Evolutionary conservation across 2,329 filamentous ascomycete species (phyloP), one percentile per base, ranked within the genome.

Genomic region (Hymenotorrendiella dingleyae): DNA sequence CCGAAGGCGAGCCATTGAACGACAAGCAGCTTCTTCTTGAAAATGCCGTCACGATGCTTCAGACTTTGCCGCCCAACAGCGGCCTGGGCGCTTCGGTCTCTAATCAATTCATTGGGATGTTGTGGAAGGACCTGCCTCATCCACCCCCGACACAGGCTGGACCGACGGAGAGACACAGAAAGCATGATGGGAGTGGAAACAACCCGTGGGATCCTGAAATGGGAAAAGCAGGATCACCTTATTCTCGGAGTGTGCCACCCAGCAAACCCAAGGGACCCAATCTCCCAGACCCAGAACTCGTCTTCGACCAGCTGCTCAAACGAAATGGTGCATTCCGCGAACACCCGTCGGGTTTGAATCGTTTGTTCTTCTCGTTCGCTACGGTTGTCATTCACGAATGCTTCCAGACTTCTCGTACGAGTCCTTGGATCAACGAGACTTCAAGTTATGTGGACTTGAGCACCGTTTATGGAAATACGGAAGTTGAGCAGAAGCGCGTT

Each of bases 81-180:
- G 65, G 69, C 10, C 59, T 74, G n/a, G 65, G 67, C 37, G 54
- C 64, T 30, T 66, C 62, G n/a, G 62, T 72, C 6, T 71, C 71
- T 4, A 65, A 71, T 56, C 65, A 64, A 17, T 75, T 75, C 57
- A 73, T 75, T 45, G 61, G 60, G 5, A 72, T 74, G 71, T 63
- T 76, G 4, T 76, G 68, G 64, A 56, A 69, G 46, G 71, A 74
- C 50, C 60, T 76, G 11, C 72, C 71, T 23, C 72, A 76, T 53
- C 72, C 72, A 10, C 60, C 69, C 4, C 62, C 65, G 2, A 70
- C 69, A 16, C 50, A 67, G 10, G 66, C 69, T 29, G 71, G 71
- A 10, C 71, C 71, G 4, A 61, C 64, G 6, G 54, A 65, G 10
- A 62, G 64, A 46, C 71, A 70, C 51, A 57, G 68, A 49, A 54